Conservation (phyloP, 768 basidiomycete genomes). For the Vararia minispora region DNA sequence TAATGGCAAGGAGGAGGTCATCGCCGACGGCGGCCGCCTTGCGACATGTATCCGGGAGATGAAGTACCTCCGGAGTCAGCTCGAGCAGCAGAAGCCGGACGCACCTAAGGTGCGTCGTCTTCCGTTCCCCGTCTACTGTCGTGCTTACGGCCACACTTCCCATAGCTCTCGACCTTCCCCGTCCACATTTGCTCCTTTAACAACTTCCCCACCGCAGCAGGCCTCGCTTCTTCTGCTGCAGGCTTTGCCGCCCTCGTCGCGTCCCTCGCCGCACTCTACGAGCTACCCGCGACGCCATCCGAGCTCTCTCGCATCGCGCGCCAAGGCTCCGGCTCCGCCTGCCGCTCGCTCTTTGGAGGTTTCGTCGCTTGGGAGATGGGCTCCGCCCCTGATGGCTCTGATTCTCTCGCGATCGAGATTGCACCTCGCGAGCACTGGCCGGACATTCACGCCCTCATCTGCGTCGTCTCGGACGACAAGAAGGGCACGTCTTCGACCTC, state of each 20-base stretch:
- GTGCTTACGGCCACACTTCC: constrained; percentile 8
- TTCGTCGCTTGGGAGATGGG: constrained; percentile 95
- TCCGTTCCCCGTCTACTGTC: not conserved
- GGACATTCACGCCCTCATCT: constrained; percentile 93
- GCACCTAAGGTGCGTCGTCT: constrained; percentile 48
- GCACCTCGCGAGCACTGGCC: constrained; percentile 87
- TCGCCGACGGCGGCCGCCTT: constrained; percentile 70
- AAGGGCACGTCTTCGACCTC: constrained; percentile 92
- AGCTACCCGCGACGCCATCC: constrained; percentile 67
- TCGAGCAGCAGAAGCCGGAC: constrained; percentile 60
- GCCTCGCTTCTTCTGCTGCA: constrained; percentile 93
- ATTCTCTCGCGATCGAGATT: constrained; percentile 82
- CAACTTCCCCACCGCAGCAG: constrained; percentile 99
- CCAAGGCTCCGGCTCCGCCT: constrained; percentile 96
- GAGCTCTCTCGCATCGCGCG: constrained; percentile 88
- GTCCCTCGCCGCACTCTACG: constrained; percentile 81
- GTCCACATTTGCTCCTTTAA: constrained; percentile 93
- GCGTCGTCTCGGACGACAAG: constrained; percentile 91
- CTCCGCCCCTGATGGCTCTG: constrained; percentile 50
- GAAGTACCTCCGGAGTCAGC: constrained; percentile 59
- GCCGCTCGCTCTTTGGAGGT: constrained; percentile 94
- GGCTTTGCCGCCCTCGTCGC: constrained; percentile 93
- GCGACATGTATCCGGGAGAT: constrained; percentile 82
- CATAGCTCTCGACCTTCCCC: constrained; percentile 54
- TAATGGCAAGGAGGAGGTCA: constrained; percentile 86